Evolutionary conservation across 2,329 filamentous ascomycete species (phyloP).

Genomic region (Penicillium sp.): DNA sequence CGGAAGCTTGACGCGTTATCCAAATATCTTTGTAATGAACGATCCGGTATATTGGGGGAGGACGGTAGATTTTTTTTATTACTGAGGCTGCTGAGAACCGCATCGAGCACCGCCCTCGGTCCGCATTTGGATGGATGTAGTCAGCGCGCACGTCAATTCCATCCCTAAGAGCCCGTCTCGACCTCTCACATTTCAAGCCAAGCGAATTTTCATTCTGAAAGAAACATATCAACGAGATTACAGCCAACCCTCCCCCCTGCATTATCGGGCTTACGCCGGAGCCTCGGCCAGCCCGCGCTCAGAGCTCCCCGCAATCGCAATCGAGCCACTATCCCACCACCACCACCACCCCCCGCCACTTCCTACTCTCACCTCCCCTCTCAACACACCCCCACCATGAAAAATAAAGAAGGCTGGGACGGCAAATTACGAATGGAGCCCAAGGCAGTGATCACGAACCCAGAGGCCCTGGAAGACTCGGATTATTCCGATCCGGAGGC

Average conservation of each 20-base stretch:
- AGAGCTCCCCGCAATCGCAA: constrained; percentile 32
- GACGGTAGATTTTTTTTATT: neutral
- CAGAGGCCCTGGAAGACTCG: constrained; percentile 79
- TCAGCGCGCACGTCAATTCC: constrained; percentile 9
- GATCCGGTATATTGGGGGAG: neutral
- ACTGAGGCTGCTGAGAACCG: constrained; percentile 8
- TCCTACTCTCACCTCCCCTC: constrained; percentile 10
- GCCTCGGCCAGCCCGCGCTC: constrained; percentile 11
- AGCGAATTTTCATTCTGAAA: neutral
- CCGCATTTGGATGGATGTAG: constrained; percentile 25
- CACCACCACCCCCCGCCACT: constrained; percentile 22
- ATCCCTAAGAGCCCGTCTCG: neutral
- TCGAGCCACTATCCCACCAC: constrained; percentile 19
- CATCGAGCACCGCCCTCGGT: constrained; percentile 12
- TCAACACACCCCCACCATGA: constrained; percentile 35
- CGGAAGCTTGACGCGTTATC: constrained; percentile 19
- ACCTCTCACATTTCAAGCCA: neutral
- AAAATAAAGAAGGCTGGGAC: constrained; percentile 52
- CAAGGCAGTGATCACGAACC: constrained; percentile 70
- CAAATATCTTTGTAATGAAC: neutral
- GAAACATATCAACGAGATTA: neutral
- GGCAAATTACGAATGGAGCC: constrained; percentile 63
- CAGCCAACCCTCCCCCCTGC: neutral
- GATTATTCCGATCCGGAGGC: constrained; percentile 77
- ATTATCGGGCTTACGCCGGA: constrained; percentile 1